These are phyloP conservation scores for Bassia scoparia DNA, from an alignment of 148 eudicot genomes.

Conservation along the genomic window DNA sequence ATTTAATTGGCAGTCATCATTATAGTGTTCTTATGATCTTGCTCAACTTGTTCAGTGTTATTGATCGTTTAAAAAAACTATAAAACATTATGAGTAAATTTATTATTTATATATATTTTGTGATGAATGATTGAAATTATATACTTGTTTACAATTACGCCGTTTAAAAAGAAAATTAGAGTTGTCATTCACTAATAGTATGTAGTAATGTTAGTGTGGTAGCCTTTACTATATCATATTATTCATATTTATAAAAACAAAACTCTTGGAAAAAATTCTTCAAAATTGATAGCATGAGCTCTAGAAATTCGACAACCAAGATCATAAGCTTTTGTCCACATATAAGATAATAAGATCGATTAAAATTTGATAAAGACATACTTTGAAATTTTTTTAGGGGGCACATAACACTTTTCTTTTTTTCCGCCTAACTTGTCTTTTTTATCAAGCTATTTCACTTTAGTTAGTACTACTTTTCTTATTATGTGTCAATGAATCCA, in stretches of 20 bases:
- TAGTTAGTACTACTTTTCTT: slow-evolving; percentile 34
- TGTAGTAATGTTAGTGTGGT: no score
- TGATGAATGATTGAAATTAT: no score
- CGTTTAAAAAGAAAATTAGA: no score
- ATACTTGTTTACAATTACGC: no score
- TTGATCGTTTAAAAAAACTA: no score
- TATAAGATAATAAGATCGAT: slow-evolving; percentile 16
- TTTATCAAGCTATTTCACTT: slow-evolving; percentile 22
- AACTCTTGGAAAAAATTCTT: not conserved
- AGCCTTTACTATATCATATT: no score
- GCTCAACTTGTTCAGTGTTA: no score
- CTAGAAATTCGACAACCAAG: slow-evolving; percentile 19
- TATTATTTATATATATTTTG: no score
- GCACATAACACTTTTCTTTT: slow-evolving; percentile 16
- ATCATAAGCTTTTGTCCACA: slow-evolving; percentile 21
- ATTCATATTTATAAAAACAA: not conserved
- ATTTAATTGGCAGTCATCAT: no score
- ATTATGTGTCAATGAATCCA: slow-evolving; percentile 14
- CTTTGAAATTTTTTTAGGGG: slow-evolving; percentile 12
- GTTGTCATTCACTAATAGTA: no score
- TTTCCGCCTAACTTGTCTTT: slow-evolving; percentile 33
- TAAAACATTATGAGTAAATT: no score
- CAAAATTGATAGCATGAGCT: slow-evolving; percentile 20
- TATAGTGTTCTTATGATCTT: no score
- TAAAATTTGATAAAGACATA: slow-evolving; percentile 17